Base-by-base conservation (phyloP, 164 flowering plant genomes). In the Berberis vulgaris region DNA sequence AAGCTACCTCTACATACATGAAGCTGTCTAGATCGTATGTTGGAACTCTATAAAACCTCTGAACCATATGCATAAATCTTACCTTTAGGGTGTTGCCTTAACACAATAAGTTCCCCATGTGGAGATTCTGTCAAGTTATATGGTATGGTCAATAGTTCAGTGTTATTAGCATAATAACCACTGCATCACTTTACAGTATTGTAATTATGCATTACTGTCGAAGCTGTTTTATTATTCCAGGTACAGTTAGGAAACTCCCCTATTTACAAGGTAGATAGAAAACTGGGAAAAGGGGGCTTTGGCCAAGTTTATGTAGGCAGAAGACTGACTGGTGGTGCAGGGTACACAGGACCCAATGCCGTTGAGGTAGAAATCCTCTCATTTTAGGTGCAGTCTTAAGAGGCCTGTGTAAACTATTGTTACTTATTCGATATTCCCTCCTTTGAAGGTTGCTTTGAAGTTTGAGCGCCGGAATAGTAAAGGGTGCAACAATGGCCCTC, bases 271-370 rank as follows among this genome's bases (percentile, higher is more conserved):
- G 43, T 81, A 43, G 84, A 81, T 7, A 73, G 74, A 55, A 83
- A 81, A 69, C 62, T 83, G 66, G 87, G 87, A 0, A 83, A 83
- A 71, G 87, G 87, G 12, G 87, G 84, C n/a, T 83, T 83, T 65
- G 87, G 87, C 39, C 87, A 83, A 71, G 87, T 83, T 69, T 81
- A 72, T 64, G 79, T 81, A 45, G 87, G 87, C 54, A 76, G 75
- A 71, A 74, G 87, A 69, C 63, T 79, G 43, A 60, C 67, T 46
- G 82, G 78, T 63, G 81, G 81, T 39, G 54, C 54, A 47, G 82
- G 71, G 5, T 62, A 59, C 44, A 76, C 65, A 6, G 87, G 87
- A 3, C 76, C 79, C 39, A 77, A 76, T 66, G 85, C 85, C 43
- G 26, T 63, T 53, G 85, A 83, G 87, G 86, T 80, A 57, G 54